Base-by-base conservation (phyloP, 352 stramenopile genomes). In the Phytophthora rubi region DNA sequence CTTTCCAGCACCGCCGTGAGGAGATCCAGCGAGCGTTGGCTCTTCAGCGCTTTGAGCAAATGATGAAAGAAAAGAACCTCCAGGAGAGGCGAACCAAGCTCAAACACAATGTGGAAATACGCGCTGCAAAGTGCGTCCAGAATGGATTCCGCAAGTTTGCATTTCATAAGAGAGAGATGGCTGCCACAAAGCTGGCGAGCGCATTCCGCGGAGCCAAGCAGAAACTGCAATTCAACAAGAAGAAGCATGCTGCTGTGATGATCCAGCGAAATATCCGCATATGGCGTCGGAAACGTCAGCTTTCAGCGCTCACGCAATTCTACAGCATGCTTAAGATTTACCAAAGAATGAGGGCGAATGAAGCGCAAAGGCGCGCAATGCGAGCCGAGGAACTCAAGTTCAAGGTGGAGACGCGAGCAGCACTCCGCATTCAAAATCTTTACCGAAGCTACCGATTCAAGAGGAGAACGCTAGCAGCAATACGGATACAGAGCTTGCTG, bases 221-320 rank as follows among this genome's bases (percentile, higher is more conserved):
- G 48, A 70, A 65, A 21, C 23, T 52, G 10, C 33, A 16, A 32
- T 88, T 71, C 48, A 54, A 62, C n/a, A 56, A 68, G 35, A 32
- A 72, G 33, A 76, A 71, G 18, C 33, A 12, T n/a, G 65, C 78
- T 48, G 64, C 54, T 10, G 13, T 70, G 5, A 10, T 68, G 16
- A 23, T 88, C 12, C 79, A 88, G 71, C 74, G 74, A 37, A 88
- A 79, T 65, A 51, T 79, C 37, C 74, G 76, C 12, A 57, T 73
- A 12, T 86, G 80, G 74, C 81, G 77, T 62, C 64, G 68, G 7
- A 73, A 65, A 23, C 63, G 67, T 6, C 79, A 81, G 4, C 21
- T 88, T 18, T 64, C 26, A 28, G 76, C 60, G 32, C 51, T 88
- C 35, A 68, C 59, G 35, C 59, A 67, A 6, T 85, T 83, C 33